Conservation (phyloP, 2,329 filamentous ascomycete species). For the Penicillium sp. region DNA sequence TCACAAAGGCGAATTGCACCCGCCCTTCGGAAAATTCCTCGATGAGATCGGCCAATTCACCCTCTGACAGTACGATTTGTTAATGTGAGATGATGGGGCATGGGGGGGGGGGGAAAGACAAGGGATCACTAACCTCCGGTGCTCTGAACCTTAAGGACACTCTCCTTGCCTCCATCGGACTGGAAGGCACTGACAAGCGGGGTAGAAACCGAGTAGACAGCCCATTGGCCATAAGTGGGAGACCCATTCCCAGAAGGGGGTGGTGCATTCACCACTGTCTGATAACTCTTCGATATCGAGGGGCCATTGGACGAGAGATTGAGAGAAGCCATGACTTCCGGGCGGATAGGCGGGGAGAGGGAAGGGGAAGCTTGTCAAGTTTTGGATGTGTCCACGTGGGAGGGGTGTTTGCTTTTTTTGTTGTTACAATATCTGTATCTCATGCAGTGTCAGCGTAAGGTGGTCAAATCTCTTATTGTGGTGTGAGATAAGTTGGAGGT, state of each 20-base stretch:
- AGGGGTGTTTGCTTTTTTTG: not conserved
- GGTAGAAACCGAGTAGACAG: conserved; percentile 86
- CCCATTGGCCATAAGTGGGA: conserved; percentile 87
- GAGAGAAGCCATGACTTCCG: conserved; percentile 66
- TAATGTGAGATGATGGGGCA: not conserved
- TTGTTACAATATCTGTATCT: not conserved
- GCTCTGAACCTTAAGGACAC: conserved; percentile 87
- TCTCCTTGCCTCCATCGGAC: conserved; percentile 80
- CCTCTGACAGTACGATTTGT: conserved; percentile 58
- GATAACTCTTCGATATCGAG: conserved; percentile 75
- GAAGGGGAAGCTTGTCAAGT: not conserved
- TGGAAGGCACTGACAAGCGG: conserved; percentile 93
- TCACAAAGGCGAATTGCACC: conserved; percentile 94
- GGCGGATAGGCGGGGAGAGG: conserved; percentile 4
- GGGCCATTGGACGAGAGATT: conserved; percentile 77
- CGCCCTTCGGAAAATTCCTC: conserved; percentile 97
- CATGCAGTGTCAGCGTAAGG: not conserved
- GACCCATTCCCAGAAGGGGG: conserved; percentile 62
- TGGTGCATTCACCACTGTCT: conserved; percentile 63
- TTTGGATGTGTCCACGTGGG: conserved; percentile 5
- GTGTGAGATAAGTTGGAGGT: not conserved
- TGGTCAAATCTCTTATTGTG: not conserved
- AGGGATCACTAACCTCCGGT: conserved; percentile 67
- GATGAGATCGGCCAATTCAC: conserved; percentile 82
- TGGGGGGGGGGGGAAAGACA: not conserved